Evolutionary conservation across 495 filamentous ascomycete genomes (phyloP), one percentile per base, ranked within the genome.

Genomic region (Geopyxis carbonaria): DNA sequence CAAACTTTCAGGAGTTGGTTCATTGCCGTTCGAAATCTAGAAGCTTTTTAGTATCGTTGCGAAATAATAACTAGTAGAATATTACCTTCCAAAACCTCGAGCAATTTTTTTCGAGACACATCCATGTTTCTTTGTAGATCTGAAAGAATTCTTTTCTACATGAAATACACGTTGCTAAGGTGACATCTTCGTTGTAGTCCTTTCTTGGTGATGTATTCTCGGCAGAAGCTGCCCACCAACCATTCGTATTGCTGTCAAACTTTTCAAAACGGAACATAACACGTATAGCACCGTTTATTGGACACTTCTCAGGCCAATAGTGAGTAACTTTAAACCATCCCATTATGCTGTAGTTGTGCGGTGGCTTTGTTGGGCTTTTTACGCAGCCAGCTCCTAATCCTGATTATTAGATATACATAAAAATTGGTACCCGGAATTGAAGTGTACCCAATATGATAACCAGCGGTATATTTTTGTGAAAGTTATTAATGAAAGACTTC

Each of bases 181-280:
- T 66, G 2, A 69, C 65, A 20, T 53, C 43, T 23, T 61, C 61
- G 31, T 16, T 45, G 22, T 23, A 56, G 32, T 62, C 45, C 9
- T 57, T 46, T 2, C 44, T 23, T 5, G 54, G 25, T 16, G 53
- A 41, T 0, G 44, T 16, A 5, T 22, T 15, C 4, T 14, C 7
- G 5, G 5, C 8, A 22, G 25, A 6, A 3, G 55, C 43, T 13
- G 68, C 57, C 76, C 78, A 87, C 84, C 84, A 92, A 29, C 80
- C 78, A 22, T 63, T 61, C 14, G 58, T 46, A 0, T 45, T 27
- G 0, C 74, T 55, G 14, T 80, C 55, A 1, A 82, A 53, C 46
- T 86, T 85, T 56, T 93, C 73, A 18, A 86, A 66, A 4, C 83
- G 69, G 11, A 78, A 64, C 45, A 67, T 74, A 44, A 67, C 65